phyloP scores from a whole-genome alignment of 352 stramenopile genomes.

The Phytophthora cryptogea region DNA sequence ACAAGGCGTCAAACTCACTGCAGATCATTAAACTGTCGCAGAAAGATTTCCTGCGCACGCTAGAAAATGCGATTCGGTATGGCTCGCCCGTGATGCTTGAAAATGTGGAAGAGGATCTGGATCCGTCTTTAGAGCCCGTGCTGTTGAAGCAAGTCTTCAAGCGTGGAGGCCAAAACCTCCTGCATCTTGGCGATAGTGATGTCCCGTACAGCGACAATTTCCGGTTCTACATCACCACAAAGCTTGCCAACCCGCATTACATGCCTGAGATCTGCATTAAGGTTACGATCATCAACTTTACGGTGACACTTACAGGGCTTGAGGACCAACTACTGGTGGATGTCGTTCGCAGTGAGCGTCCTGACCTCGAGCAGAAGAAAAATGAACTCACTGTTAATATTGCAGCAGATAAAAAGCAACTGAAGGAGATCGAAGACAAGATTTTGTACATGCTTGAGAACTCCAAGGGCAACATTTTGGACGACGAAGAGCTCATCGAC shows the following conservation, averaged over 20 bases:
- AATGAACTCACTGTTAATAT: conserved; percentile 94
- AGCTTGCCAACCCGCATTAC: conserved; percentile 94
- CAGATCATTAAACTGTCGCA: conserved; percentile 95
- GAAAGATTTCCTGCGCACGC: conserved; percentile 90
- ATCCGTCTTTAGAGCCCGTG: conserved; percentile 93
- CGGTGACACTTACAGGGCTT: conserved; percentile 90
- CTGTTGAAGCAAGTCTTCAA: conserved; percentile 95
- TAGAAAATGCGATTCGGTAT: conserved; percentile 93
- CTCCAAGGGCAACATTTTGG: conserved; percentile 93
- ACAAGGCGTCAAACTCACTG: conserved; percentile 69
- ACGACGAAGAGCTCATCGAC: conserved; percentile 94
- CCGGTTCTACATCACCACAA: conserved; percentile 94
- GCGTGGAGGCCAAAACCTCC: conserved; percentile 83
- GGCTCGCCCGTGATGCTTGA: conserved; percentile 92
- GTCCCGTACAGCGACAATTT: conserved; percentile 94
- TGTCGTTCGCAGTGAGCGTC: conserved; percentile 91
- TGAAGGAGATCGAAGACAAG: conserved; percentile 96
- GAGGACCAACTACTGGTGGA: conserved; percentile 94
- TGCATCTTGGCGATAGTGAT: conserved; percentile 92
- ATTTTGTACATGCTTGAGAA: conserved; percentile 95
- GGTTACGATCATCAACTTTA: conserved; percentile 96
- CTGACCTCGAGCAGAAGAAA: conserved; percentile 92
- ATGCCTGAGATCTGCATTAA: conserved; percentile 96
- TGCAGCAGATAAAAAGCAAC: conserved; percentile 90
- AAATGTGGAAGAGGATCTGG: conserved; percentile 94